A percentile compares a stretch with the other conserved stretches of the same genome.
Conservation (phyloP, 164 flowering plant genomes). For the Nelumbo lutea region DNA sequence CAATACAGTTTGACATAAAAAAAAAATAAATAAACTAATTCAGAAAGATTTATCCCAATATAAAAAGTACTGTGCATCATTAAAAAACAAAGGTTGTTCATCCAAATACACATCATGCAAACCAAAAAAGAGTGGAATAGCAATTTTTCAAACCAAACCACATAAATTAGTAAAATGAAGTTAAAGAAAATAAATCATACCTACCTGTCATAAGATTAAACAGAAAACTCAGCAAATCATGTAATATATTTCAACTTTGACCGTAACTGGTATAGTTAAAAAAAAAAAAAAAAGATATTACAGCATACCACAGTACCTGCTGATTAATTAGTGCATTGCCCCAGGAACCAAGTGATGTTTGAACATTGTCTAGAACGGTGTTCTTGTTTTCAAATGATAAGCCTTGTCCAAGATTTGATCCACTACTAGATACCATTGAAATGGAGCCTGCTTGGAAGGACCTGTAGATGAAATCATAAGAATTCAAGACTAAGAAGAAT, state of each 20-base stretch:
- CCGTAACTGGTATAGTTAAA: not conserved
- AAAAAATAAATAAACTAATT: no score
- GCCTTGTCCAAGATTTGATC: conserved; percentile 36
- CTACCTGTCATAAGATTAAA: not conserved
- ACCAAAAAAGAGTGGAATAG: no score
- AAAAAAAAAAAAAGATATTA: not conserved
- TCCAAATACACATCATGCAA: no score
- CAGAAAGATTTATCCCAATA: no score
- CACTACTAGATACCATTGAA: conserved; percentile 30
- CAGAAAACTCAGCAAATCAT: not conserved
- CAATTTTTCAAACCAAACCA: no score
- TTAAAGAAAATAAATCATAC: no score
- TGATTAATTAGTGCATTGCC: conserved; percentile 45
- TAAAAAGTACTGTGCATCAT: no score
- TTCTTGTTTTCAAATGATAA: conserved; percentile 45
- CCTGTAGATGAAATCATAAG: conserved; percentile 35
- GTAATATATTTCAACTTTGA: not conserved
- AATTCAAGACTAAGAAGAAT: not conserved
- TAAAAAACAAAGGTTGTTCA: no score
- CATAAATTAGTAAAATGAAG: no score
- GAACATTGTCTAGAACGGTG: conserved; percentile 44
- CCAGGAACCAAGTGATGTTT: conserved; percentile 56
- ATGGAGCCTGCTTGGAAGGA: conserved; percentile 32
- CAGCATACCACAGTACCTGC: conserved; percentile 36
- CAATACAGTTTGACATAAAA: no score